Base-by-base conservation (phyloP, 805 yeast genomes). In the Saccharomyces kudriavzevii region DNA sequence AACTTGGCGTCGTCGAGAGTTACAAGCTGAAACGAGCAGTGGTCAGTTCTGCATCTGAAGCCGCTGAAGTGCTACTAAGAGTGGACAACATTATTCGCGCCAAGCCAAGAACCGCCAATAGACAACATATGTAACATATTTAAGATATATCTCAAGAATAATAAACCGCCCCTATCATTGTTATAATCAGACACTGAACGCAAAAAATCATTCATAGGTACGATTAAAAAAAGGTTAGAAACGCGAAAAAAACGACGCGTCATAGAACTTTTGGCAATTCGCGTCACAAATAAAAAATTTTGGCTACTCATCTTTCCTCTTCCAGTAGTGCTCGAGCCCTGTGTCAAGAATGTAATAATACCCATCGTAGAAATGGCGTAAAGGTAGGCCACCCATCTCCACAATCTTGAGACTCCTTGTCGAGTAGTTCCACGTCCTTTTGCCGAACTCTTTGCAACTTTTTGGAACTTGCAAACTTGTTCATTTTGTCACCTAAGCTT, bases 61-160 rank as follows among this genome's bases (percentile, higher is more conserved):
- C 99, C 30, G 95, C 98, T 4, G 98, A 94, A 75, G 91, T 94
- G 49, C 79, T 94, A 60, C 75, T 94, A 65, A 83, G 99, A 69
- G 99, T 94, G 46, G 99, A 94, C 70, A 92, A 94, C 71, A 94
- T 94, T 60, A 89, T 94, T 58, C 84, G 96, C 61, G 98, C 99
- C 31, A 91, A 88, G 70, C 99, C 99, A 58, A 81, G 99, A 74
- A 91, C 99, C 47, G 96, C 97, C 45, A 92, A 87, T 74, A 81
- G 97, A 77, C 84, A 81, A 60, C 65, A 58, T 48, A 62, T 63
- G 69, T 66, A 61, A 61, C 54, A 47, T 47, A 54, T 50, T 46
- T 52, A 50, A 20, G 49, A 48, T 20, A 45, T 54, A 49, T 31
- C 47, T 45, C 26, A 29, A 47, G 9, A 51, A 47, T 40, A 28